phyloP scores from a whole-genome alignment of 306 rosid species.

The Begonia loranthoides region DNA sequence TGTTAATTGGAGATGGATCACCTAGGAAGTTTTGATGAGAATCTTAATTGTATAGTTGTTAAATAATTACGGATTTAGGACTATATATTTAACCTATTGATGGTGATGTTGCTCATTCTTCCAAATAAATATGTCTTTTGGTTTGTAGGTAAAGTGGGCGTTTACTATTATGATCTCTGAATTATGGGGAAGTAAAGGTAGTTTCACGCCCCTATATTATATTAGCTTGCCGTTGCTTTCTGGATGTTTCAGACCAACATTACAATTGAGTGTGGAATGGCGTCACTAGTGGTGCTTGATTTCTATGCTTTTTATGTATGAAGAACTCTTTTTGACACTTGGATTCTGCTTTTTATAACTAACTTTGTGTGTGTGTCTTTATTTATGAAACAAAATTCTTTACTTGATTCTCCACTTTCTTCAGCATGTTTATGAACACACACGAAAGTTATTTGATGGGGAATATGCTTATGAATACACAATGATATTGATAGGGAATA shows the following conservation, averaged over 20 bases:
- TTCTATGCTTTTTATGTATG: too few relatives aligned
- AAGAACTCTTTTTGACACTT: too few relatives aligned
- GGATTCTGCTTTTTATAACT: too few relatives aligned
- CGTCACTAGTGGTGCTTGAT: neutral
- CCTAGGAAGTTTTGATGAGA: slow-evolving; percentile 5
- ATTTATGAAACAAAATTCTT: too few relatives aligned
- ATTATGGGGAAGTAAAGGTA: slow-evolving; percentile 99
- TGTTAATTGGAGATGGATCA: neutral
- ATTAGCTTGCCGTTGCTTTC: slow-evolving; percentile 38
- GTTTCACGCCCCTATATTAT: slow-evolving; percentile 78
- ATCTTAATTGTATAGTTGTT: slow-evolving; percentile 16
- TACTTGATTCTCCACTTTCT: too few relatives aligned
- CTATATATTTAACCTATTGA: slow-evolving; percentile 57
- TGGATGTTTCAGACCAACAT: slow-evolving; percentile 33
- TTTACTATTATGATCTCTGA: slow-evolving; percentile 99
- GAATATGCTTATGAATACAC: too few relatives aligned
- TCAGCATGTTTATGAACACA: too few relatives aligned
- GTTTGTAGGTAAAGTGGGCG: slow-evolving; percentile 99
- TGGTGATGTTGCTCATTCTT: slow-evolving; percentile 74
- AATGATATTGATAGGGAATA: too few relatives aligned
- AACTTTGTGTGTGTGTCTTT: too few relatives aligned
- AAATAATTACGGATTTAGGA: slow-evolving; percentile 29
- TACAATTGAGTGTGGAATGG: slow-evolving; percentile 7
- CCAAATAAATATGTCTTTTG: slow-evolving; percentile 98
- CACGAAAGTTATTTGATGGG: too few relatives aligned